Percentiles rank a stretch among this genome's conserved stretches.
Conservation (phyloP, 1,284 basidiomycete species). For the Peniophora sp. region DNA sequence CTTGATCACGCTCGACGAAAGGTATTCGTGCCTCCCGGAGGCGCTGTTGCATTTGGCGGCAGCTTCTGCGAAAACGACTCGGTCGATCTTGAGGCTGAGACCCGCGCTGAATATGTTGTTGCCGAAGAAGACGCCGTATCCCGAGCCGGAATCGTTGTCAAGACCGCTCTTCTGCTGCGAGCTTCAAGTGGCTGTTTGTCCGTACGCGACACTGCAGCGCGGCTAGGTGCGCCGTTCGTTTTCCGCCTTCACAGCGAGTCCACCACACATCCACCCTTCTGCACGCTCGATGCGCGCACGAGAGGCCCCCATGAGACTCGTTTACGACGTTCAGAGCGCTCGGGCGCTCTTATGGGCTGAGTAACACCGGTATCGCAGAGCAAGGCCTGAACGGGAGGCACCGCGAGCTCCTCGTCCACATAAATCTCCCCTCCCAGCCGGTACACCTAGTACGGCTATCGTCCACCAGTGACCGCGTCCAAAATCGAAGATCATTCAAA, state of each 20-base stretch:
- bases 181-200: slow-evolving; percentile 85
- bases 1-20: slow-evolving; percentile 83
- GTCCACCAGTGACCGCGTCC: slow-evolving; percentile 86
- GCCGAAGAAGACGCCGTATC: slow-evolving; percentile 81
- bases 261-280: slow-evolving; percentile 88
- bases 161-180: slow-evolving; percentile 79
- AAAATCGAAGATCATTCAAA: slow-evolving; percentile 87
- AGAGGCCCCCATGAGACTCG: slow-evolving; percentile 56
- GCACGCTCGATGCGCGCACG: slow-evolving; percentile 57
- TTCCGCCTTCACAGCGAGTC: slow-evolving; percentile 66
- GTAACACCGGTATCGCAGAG: slow-evolving; percentile 75
- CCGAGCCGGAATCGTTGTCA: slow-evolving; percentile 77
- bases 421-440: slow-evolving; percentile 83
- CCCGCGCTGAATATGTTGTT: slow-evolving; percentile 96
- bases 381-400: slow-evolving; percentile 69
- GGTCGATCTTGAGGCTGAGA: slow-evolving; percentile 87
- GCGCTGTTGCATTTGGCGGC: slow-evolving; percentile 47
- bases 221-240: slow-evolving; percentile 70
- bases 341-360: slow-evolving; percentile 86
- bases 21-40: slow-evolving; percentile 38
- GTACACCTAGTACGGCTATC: slow-evolving; percentile 69
- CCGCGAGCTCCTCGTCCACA: slow-evolving; percentile 93
- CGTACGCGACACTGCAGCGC: slow-evolving; percentile 86
- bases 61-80: slow-evolving; percentile 73
- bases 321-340: slow-evolving; percentile 76